Evolutionary conservation across 345 rosid genomes (phyloP).

Genomic region (Hevea brasiliensis): DNA sequence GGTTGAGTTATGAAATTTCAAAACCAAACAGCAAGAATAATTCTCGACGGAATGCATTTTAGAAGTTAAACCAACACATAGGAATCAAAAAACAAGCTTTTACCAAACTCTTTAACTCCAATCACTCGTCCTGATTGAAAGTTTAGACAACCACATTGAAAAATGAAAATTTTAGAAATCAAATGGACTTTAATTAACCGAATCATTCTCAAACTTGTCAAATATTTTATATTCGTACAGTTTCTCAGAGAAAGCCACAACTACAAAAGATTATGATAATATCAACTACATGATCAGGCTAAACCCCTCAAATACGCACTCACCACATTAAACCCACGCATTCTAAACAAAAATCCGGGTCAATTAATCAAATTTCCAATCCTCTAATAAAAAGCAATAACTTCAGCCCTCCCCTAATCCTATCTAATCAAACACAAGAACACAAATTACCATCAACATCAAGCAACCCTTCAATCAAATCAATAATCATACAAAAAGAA

Average conservation of each 20-base stretch:
- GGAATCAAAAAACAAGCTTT: neutral
- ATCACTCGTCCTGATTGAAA: neutral
- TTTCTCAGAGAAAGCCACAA: neutral
- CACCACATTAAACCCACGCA: neutral
- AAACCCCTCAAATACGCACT: neutral
- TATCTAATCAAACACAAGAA: neutral
- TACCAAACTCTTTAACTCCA: neutral
- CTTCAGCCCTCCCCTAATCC: neutral
- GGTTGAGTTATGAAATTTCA: neutral
- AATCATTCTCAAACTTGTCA: neutral
- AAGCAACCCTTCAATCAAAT: too few relatives aligned
- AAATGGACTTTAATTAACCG: neutral
- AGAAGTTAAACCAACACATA: neutral
- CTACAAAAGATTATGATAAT: neutral
- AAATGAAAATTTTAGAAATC: neutral
- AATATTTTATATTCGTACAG: neutral
- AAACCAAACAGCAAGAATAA: neutral
- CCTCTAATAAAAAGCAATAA: neutral
- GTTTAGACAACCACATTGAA: neutral
- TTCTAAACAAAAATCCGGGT: neutral
- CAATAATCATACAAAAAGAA: neutral
- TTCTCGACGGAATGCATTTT: too few relatives aligned
- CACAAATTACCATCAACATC: too few relatives aligned
- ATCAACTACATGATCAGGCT: neutral
- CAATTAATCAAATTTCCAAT: slow-evolving; percentile 6